phyloP scores from a whole-genome alignment of 345 rosid species.

The Gossypium herbaceum region DNA sequence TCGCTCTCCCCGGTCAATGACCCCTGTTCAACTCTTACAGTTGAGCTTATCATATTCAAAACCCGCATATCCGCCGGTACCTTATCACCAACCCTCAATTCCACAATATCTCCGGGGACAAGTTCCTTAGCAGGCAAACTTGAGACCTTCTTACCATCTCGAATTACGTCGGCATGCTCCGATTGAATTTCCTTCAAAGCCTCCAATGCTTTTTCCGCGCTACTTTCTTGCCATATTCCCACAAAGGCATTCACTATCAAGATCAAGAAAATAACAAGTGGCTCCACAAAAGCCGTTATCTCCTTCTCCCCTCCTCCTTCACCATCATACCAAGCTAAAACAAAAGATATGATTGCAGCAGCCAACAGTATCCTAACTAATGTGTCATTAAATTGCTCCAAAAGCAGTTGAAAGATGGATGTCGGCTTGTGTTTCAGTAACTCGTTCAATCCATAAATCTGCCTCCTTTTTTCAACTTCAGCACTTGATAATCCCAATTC shows the following conservation, averaged over 20 bases:
- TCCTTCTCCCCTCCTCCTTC: constrained; percentile 88
- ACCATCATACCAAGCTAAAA: constrained; percentile 74
- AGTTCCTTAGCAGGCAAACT: constrained; percentile 73
- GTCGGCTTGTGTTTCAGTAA: constrained; percentile 74
- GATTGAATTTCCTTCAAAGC: constrained; percentile 94
- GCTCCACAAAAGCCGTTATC: constrained; percentile 90
- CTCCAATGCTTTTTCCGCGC: constrained; percentile 88
- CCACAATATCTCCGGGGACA: constrained; percentile 91
- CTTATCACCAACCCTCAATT: constrained; percentile 82
- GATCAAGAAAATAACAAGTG: constrained; percentile 82
- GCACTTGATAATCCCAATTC: constrained; percentile 43
- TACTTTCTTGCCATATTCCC: constrained; percentile 91
- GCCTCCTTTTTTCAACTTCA: constrained; percentile 50
- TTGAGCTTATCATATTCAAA: constrained; percentile 65
- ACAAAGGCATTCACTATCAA: constrained; percentile 87
- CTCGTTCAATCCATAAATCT: constrained; percentile 68
- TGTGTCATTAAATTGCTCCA: constrained; percentile 84
- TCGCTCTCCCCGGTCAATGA: constrained; percentile 94
- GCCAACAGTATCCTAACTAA: constrained; percentile 77
- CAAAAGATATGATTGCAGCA: constrained; percentile 74
- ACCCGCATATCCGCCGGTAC: constrained; percentile 93
- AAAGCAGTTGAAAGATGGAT: constrained; percentile 52
- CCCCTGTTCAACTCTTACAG: constrained; percentile 77
- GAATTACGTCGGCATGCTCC: constrained; percentile 62
- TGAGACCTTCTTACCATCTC: constrained; percentile 49